A percentile compares a stretch with the other conserved stretches of the same genome.
These are phyloP conservation scores for Saururus chinensis DNA, from an alignment of 164 flowering plant genomes.

Conservation along the genomic window DNA sequence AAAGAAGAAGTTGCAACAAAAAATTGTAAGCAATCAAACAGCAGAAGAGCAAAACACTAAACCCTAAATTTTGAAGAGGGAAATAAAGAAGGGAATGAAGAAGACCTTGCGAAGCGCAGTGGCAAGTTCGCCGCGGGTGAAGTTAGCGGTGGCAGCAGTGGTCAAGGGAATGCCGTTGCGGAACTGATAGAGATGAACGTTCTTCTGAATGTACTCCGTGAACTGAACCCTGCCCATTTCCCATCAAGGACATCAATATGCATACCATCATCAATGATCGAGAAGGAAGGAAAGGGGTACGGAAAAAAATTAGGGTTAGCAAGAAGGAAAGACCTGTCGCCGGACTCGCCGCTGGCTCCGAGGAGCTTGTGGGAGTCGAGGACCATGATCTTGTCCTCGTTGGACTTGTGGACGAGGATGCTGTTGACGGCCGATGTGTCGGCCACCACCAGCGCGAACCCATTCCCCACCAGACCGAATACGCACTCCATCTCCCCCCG, in stretches of 20 bases:
- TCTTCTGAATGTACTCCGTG: constrained; percentile 91
- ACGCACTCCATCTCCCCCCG: constrained; percentile 91
- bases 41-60: too few relatives aligned
- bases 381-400: constrained; percentile 92
- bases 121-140: constrained; percentile 92
- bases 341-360: constrained; percentile 93
- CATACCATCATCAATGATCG: too few relatives aligned
- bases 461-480: constrained; percentile 85
- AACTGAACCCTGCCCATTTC: constrained; percentile 82
- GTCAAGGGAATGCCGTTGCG: constrained; percentile 88
- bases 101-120: constrained; percentile 81
- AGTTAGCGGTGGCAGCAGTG: constrained; percentile 85
- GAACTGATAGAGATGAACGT: constrained; percentile 78
- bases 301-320: not conserved
- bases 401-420: constrained; percentile 81
- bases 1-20: too few relatives aligned
- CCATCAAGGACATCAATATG: not conserved
- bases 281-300: not conserved
- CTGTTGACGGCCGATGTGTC: constrained; percentile 93
- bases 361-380: constrained; percentile 93
- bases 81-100: not conserved
- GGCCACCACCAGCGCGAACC: constrained; percentile 72
- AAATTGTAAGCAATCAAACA: too few relatives aligned
- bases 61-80: too few relatives aligned
- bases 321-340: constrained; percentile 63